Evolutionary conservation across 129 eudicot genomes (phyloP), one percentile per base, ranked within the genome.

Genomic region (Logfia minima): DNA sequence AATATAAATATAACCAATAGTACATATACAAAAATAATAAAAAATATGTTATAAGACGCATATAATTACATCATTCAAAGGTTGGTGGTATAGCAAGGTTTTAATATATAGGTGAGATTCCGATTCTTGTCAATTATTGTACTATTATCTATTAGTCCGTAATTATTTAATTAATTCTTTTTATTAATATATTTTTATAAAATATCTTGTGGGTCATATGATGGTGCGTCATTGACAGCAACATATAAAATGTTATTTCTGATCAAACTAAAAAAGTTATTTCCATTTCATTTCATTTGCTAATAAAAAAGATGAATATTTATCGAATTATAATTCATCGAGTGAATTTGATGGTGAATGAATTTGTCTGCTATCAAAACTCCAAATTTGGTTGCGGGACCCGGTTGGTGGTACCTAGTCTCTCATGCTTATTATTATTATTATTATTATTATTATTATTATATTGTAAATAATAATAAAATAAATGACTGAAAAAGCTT

Each of bases 71-170:
- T 68, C 66, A 66, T 77, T 55, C n/a, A 18, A 67, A 35, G 56
- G 81, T 77, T 53, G 68, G 75, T 55, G 21, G 75, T 77, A 19
- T 76, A 76, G 74, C 74, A 66, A 76, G 66, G 66, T 66, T 48
- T 31, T 34, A 66, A 70, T 67, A 35, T 35, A 35, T 6, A 6
- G 8, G 8, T 41, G 75, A 56, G 81, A 77, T 77, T 77, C 81
- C 9, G 81, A 77, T 77, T 77, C 75, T 55, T 68, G 48, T 41
- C 48, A 41, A 41, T 41, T 41, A 41, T 68, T 53, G 53, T 52
- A 67, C 55, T 34, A 22, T 59, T 60, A 13, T 60, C 2, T 19
- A 60, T 59, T 8, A 60, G 0, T 59, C 43, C 11, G 45, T 39
- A 56, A n/a, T n/a, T 22, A 59, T 59, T 59, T 59, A 17, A 59